Base-by-base conservation (phyloP, 257 asterid species). In the Lithospermum erythrorhizon region DNA sequence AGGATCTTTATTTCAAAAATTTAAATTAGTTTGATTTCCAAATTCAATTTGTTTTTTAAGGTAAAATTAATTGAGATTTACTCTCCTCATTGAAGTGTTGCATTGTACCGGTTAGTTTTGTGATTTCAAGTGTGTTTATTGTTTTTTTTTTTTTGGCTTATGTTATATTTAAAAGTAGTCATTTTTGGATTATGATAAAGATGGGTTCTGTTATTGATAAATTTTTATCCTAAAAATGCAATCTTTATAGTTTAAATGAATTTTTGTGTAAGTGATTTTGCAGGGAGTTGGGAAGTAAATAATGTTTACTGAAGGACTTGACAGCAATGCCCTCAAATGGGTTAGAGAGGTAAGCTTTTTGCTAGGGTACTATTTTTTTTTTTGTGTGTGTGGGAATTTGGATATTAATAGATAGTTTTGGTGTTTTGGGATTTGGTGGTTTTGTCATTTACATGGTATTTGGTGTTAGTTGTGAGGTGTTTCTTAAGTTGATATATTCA, bases 251-350 rank as follows among this genome's bases (percentile, higher is more conserved):
- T 55, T 45, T 21, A 18, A 10, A 0, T 45, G 20, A 19, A 10
- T 21, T 30, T 57, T 73, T 27, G 62, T 21, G 32, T 45, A 65
- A 63, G 76, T 58, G 66, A 63, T 17, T 55, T 32, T 62, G 63
- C 32, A 55, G 58, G 30, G 55, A 35, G 48, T 51, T 9, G 47
- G 58, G 63, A 45, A 30, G 32, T 58, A 51, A 74, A 58, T 19
- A 32, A 79, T 79, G 85, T 79, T 79, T 63, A 76, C 85, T 45
- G 82, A 79, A 56, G 85, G 85, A 5, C 78, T 76, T 25, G 82
- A 79, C 56, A 68, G 53, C 23, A 69, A 76, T 65, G 82, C 85
- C 80, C 80, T 79, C 25, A 79, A 73, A 55, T 79, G 85, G 85
- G 85, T 76, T 60, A 53, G 61, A 63, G 78, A 76, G 85, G 85